Evolutionary conservation across 768 basidiomycete genomes (phyloP).

Genomic region (Auricularia cornea): DNA sequence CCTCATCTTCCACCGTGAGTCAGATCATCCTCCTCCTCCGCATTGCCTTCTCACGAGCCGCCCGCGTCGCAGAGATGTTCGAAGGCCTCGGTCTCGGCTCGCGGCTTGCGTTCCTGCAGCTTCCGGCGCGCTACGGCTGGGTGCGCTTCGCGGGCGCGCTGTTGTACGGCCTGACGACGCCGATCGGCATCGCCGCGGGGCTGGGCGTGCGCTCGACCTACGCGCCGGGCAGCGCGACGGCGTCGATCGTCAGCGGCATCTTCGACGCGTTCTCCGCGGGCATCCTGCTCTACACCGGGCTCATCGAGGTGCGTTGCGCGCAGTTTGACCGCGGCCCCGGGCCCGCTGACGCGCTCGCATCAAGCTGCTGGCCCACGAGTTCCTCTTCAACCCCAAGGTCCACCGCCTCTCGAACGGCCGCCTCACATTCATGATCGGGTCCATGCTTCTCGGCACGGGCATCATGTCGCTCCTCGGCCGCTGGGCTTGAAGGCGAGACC

Average conservation of each 20-base stretch:
- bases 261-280: slow-evolving; percentile 83
- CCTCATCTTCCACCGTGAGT: slow-evolving; percentile 84
- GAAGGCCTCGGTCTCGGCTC: slow-evolving; percentile 92
- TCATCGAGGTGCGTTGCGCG: slow-evolving; percentile 59
- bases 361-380: slow-evolving; percentile 83
- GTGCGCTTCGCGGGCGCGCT: slow-evolving; percentile 53
- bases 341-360: not conserved
- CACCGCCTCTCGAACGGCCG: slow-evolving; percentile 55
- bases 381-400: slow-evolving; percentile 85
- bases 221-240: slow-evolving; percentile 68
- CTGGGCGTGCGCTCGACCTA: slow-evolving; percentile 69
- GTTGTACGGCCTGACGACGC: slow-evolving; percentile 71
- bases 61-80: slow-evolving; percentile 60
- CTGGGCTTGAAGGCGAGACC: slow-evolving; percentile 55
- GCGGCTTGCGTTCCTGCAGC: slow-evolving; percentile 67
- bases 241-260: slow-evolving; percentile 74
- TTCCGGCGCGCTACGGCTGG: slow-evolving; percentile 46
- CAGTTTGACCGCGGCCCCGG: slow-evolving; percentile 6
- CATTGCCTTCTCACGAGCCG: not conserved
- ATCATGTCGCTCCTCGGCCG: slow-evolving; percentile 87
- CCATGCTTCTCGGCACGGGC: slow-evolving; percentile 74
- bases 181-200: slow-evolving; percentile 81
- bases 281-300: slow-evolving; percentile 79
- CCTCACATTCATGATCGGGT: slow-evolving; percentile 64
- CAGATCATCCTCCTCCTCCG: not conserved